Percentiles rank a stretch among this genome's conserved stretches.
These are phyloP conservation scores for Acanthamoeba culbertsoni DNA, from an alignment of 208 protist species.

Conservation along the genomic window DNA sequence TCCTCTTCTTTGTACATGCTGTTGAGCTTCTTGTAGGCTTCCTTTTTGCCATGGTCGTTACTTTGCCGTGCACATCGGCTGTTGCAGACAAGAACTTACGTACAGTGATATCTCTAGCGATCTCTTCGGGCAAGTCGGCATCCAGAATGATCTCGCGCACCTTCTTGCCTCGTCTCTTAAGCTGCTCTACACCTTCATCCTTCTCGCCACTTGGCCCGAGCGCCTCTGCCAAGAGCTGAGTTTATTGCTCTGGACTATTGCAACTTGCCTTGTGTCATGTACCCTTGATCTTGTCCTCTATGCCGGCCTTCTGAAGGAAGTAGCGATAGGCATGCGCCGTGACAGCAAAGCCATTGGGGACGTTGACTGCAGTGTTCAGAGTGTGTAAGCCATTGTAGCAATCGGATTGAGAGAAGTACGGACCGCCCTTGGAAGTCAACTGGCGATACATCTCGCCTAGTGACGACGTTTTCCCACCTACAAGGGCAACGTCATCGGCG, in stretches of 20 bases:
- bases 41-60: not conserved
- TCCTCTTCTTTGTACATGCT: constrained; percentile 17
- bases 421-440: constrained; percentile 23
- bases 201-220: not conserved
- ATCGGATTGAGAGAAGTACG: not conserved
- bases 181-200: not conserved
- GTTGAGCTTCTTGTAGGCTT: constrained; percentile 32
- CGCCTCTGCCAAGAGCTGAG: not conserved
- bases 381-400: not conserved
- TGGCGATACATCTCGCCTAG: constrained; percentile 62
- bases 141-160: not conserved
- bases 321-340: constrained; percentile 51
- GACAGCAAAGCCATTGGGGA: constrained; percentile 65
- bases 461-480: constrained; percentile 66
- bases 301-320: constrained; percentile 20
- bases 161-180: not conserved
- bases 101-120: not conserved
- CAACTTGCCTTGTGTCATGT: not conserved
- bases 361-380: not conserved
- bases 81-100: too few relatives aligned
- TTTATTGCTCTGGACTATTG: not conserved
- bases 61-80: not conserved
- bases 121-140: constrained; percentile 2
- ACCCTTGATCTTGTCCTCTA: not conserved
- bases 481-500: constrained; percentile 53